phyloP scores from a whole-genome alignment of 257 asterid genomes.

The Solanum chmielewskii region DNA sequence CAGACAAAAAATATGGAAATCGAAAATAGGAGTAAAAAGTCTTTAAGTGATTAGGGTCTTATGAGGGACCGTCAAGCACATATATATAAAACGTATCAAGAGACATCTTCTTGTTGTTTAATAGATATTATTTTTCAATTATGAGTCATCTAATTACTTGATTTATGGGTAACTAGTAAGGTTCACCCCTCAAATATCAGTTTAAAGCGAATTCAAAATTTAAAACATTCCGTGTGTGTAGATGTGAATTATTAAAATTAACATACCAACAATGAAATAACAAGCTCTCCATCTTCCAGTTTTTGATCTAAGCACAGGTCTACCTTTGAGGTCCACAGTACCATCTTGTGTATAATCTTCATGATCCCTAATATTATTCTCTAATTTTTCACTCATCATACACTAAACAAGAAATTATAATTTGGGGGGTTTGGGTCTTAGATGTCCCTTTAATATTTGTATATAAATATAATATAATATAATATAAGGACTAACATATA shows the following conservation, averaged over 20 bases:
- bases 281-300: slow-evolving; percentile 80
- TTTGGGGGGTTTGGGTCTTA: not conserved
- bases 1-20: not conserved
- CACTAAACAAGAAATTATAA: not conserved
- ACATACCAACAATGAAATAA: slow-evolving; percentile 54
- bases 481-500: not conserved
- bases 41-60: not conserved
- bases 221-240: not conserved
- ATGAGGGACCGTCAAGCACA: not conserved
- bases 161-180: not conserved
- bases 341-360: slow-evolving; percentile 64
- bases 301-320: slow-evolving; percentile 41
- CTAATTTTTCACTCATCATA: not conserved
- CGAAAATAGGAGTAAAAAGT: not conserved
- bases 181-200: not conserved
- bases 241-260: not conserved
- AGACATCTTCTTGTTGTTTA: not conserved
- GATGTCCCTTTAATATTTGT: not conserved
- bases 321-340: slow-evolving; percentile 49
- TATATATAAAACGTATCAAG: too few species aligned
- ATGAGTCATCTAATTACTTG: not conserved
- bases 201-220: not conserved
- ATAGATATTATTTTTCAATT: not conserved
- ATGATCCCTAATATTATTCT: not conserved
- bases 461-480: not conserved